Evolutionary conservation across 257 asterid genomes (phyloP).

Genomic region (Pogostemon cablin): DNA sequence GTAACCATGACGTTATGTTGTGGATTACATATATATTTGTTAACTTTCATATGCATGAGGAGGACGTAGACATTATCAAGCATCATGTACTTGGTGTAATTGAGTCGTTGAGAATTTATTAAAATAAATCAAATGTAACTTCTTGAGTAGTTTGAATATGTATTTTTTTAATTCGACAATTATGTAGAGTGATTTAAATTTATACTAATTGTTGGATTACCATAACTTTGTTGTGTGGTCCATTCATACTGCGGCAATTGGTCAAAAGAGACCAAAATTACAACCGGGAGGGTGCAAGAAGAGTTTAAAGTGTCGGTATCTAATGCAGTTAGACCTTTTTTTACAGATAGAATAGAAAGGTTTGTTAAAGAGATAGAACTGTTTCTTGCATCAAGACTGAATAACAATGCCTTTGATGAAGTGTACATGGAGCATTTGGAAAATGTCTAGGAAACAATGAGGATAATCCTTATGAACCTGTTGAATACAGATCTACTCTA

Average conservation of each 20-base stretch:
- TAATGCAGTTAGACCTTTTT: constrained; percentile 63
- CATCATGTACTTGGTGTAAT: constrained; percentile 72
- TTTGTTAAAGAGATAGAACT: constrained; percentile 65
- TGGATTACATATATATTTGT: constrained; percentile 13
- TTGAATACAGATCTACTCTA: constrained; percentile 37
- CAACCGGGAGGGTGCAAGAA: constrained; percentile 47
- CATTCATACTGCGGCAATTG: constrained; percentile 50
- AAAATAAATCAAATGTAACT: background rate
- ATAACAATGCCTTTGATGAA: constrained; percentile 65
- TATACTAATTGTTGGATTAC: too few species aligned
- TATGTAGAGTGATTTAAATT: constrained; percentile 3
- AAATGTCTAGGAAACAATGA: constrained; percentile 39
- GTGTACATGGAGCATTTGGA: constrained; percentile 60
- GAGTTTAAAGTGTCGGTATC: constrained; percentile 49
- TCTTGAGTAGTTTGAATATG: background rate
- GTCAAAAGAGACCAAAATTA: constrained; percentile 32
- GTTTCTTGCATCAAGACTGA: constrained; percentile 73
- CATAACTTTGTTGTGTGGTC: background rate
- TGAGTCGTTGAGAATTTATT: constrained; percentile 66
- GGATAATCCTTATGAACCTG: constrained; percentile 40
- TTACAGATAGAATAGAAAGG: constrained; percentile 63
- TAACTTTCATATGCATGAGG: constrained; percentile 55
- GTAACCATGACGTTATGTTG: background rate
- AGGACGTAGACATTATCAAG: constrained; percentile 68
- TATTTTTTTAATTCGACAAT: constrained; percentile 11